Evolutionary conservation across 352 stramenopile genomes (phyloP).

Genomic region (Phytopythium sindhum): DNA sequence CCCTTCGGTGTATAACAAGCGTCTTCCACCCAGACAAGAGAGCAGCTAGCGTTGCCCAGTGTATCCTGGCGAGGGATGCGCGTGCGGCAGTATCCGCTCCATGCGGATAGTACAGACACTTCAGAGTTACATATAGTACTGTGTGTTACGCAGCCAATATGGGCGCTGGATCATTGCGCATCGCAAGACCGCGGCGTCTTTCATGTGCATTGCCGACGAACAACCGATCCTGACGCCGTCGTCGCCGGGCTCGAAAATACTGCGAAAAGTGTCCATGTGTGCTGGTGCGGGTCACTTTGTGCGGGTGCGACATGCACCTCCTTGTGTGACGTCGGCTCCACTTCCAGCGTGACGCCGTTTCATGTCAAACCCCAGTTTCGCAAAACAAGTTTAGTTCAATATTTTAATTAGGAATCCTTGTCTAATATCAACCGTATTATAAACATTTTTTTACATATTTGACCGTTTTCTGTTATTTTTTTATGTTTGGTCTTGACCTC

Average conservation of each 20-base stretch:
- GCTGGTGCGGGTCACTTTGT: constrained; percentile 11
- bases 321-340: neutral
- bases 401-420: neutral
- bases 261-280: neutral
- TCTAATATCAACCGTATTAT: neutral
- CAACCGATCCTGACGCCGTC: neutral
- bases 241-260: too few species aligned
- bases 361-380: neutral
- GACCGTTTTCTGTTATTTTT: too few species aligned
- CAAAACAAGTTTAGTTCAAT: neutral
- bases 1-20: too few species aligned
- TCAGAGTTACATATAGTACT: neutral
- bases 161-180: neutral
- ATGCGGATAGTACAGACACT: neutral
- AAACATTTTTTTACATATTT: neutral
- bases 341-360: neutral
- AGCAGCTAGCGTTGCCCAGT: neutral
- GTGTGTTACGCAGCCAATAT: neutral
- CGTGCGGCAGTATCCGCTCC: neutral
- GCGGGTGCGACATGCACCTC: neutral
- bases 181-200: neutral
- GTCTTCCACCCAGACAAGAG: neutral
- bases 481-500: too few species aligned
- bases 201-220: too few species aligned
- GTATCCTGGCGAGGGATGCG: neutral